phyloP scores from a whole-genome alignment of 306 rosid species.

The Betula pendula region DNA sequence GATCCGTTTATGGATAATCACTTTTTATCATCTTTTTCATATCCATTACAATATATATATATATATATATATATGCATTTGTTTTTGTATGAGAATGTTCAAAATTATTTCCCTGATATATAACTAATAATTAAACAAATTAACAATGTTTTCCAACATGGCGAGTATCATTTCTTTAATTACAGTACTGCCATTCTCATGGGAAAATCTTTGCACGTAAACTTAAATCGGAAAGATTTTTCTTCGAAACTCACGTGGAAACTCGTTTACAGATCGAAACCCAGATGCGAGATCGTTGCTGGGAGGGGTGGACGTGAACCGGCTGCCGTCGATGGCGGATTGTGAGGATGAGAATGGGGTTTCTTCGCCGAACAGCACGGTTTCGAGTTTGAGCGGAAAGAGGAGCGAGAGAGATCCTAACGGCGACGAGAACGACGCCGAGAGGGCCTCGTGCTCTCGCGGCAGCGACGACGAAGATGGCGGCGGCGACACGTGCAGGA shows the following conservation, averaged over 20 bases:
- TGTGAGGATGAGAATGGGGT: constrained; percentile 64
- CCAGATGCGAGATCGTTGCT: constrained; percentile 49
- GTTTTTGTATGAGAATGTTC: neutral
- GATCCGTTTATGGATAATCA: too few relatives aligned
- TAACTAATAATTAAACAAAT: too few relatives aligned
- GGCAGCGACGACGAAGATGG: constrained; percentile 70
- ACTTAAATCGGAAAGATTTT: neutral
- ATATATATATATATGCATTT: too few relatives aligned
- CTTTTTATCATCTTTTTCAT: neutral
- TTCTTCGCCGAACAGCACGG: constrained; percentile 91
- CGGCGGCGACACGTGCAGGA: constrained; percentile 60
- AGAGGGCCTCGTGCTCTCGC: constrained; percentile 63
- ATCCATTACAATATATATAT: neutral
- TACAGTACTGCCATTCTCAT: constrained; percentile 19
- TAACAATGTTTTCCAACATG: neutral
- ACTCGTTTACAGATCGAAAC: constrained; percentile 42
- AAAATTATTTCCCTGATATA: too few relatives aligned
- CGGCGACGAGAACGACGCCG: constrained; percentile 64
- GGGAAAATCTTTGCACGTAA: neutral
- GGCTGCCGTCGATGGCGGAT: constrained; percentile 35
- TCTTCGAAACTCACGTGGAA: constrained; percentile 6
- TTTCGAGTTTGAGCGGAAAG: constrained; percentile 83
- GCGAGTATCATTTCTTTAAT: neutral
- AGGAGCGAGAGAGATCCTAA: constrained; percentile 65
- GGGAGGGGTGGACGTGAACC: constrained; percentile 62